Evolutionary conservation across 176 grass and related monocot genomes (phyloP).

Genomic region (Rhynchospora breviuscula): DNA sequence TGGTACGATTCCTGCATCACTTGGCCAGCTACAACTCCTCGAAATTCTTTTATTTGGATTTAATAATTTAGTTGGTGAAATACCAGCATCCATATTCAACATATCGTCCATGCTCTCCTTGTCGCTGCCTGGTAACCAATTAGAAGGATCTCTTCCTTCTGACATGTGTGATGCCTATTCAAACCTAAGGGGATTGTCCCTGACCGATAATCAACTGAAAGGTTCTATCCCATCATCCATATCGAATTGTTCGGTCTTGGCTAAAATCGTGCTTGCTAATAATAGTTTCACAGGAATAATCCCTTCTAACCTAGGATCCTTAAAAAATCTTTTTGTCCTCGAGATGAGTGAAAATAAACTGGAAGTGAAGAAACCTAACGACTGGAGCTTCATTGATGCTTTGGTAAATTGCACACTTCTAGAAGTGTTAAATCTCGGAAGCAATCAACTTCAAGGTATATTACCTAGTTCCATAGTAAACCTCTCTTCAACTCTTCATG

Average conservation of each 20-base stretch:
- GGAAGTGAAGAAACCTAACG: neutral
- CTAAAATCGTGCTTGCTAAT: too few relatives aligned
- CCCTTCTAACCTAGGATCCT: constrained; percentile 10
- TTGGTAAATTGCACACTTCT: constrained; percentile 21
- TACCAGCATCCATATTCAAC: constrained; percentile 18
- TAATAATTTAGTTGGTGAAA: constrained; percentile 16
- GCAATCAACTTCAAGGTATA: constrained; percentile 13
- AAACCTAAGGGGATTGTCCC: neutral
- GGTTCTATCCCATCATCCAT: neutral
- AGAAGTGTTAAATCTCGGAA: neutral
- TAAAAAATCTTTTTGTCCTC: constrained; percentile 4
- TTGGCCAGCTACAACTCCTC: constrained; percentile 4
- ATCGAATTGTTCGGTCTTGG: constrained; percentile 18
- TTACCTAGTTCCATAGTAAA: constrained; percentile 22
- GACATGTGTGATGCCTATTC: constrained; percentile 10
- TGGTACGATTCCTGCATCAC: neutral
- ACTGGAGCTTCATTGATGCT: constrained; percentile 21
- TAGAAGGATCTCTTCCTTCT: constrained; percentile 23
- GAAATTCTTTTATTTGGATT: neutral
- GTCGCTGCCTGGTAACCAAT: neutral
- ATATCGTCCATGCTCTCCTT: constrained; percentile 1
- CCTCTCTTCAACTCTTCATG: neutral
- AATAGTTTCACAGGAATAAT: constrained; percentile 17
- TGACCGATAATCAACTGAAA: neutral
- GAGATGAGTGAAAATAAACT: neutral